Conservation (phyloP, 2,329 filamentous ascomycete species). For the Alternaria arborescens region DNA sequence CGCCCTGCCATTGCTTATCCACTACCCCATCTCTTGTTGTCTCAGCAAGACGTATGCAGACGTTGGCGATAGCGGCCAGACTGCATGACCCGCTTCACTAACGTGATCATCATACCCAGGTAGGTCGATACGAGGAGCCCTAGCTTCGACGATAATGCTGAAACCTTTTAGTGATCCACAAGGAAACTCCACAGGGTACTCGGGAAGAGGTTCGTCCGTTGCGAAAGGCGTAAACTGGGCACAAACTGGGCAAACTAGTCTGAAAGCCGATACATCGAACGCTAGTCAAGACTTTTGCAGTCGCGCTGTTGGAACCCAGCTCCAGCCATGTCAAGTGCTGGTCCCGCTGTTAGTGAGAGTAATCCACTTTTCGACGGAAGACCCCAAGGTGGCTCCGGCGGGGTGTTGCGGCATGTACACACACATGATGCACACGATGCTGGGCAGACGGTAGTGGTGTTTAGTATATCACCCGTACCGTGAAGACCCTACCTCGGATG, state of each 20-base stretch:
- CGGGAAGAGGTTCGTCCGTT: constrained; percentile 1
- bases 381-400: not conserved
- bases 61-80: not conserved
- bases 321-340: not conserved
- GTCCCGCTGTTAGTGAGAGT: not conserved
- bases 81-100: not conserved
- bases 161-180: constrained; percentile 3
- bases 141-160: not conserved
- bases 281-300: constrained; percentile 8
- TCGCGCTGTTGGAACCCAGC: not conserved
- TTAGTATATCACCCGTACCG: not conserved
- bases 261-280: constrained; percentile 5
- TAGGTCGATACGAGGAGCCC: not conserved
- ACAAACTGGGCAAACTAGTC: not conserved
- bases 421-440: not conserved
- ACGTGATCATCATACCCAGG: constrained; percentile 3
- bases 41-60: not conserved
- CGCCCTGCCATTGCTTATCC: not conserved
- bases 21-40: not conserved
- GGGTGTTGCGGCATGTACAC: not conserved
- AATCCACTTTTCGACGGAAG: constrained; percentile 2
- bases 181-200: not conserved
- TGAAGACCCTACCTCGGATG: not conserved
- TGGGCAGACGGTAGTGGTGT: not conserved
- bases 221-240: not conserved